Evolutionary conservation across 2,329 filamentous ascomycete genomes (phyloP).

Genomic region (Elsinoe batatas): DNA sequence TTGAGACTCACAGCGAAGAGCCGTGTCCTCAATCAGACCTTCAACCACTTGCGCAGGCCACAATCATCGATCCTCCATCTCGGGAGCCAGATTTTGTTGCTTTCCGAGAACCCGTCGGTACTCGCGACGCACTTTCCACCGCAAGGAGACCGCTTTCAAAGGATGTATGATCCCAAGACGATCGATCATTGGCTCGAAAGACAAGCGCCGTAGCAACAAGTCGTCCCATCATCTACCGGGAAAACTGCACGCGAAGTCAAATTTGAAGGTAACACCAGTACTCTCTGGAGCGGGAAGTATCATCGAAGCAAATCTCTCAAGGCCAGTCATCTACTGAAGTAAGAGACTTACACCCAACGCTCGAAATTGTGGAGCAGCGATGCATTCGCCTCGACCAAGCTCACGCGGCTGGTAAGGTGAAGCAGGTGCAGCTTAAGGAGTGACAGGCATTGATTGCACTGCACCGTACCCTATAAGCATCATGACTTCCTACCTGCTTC

Average conservation of each 20-base stretch:
- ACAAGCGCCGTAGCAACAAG: background rate
- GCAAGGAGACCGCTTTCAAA: too few relatives aligned
- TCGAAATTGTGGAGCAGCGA: slow-evolving; percentile 79
- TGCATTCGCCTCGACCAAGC: slow-evolving; percentile 73
- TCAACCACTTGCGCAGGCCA: too few relatives aligned
- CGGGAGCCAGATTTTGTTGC: too few relatives aligned
- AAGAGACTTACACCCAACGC: slow-evolving; percentile 69
- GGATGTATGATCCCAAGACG: too few relatives aligned
- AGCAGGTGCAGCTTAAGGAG: slow-evolving; percentile 35
- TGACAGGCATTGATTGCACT: slow-evolving; percentile 78
- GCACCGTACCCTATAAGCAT: slow-evolving; percentile 49
- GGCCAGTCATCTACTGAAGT: slow-evolving; percentile 74
- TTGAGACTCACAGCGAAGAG: too few relatives aligned
- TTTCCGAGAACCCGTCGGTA: too few relatives aligned
- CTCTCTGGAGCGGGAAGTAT: background rate
- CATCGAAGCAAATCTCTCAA: slow-evolving; percentile 49
- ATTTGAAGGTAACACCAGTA: background rate
- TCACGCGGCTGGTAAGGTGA: slow-evolving; percentile 41
- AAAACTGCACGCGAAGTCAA: slow-evolving; percentile 34
- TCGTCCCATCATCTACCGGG: slow-evolving; percentile 43
- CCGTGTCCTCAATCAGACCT: too few relatives aligned
- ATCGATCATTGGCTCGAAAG: too few relatives aligned
- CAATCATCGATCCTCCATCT: too few relatives aligned
- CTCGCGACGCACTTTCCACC: too few relatives aligned
- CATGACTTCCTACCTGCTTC: slow-evolving; percentile 63